phyloP scores from a whole-genome alignment of 2,329 filamentous ascomycete species.

The Neopestalotiopsis sp. region DNA sequence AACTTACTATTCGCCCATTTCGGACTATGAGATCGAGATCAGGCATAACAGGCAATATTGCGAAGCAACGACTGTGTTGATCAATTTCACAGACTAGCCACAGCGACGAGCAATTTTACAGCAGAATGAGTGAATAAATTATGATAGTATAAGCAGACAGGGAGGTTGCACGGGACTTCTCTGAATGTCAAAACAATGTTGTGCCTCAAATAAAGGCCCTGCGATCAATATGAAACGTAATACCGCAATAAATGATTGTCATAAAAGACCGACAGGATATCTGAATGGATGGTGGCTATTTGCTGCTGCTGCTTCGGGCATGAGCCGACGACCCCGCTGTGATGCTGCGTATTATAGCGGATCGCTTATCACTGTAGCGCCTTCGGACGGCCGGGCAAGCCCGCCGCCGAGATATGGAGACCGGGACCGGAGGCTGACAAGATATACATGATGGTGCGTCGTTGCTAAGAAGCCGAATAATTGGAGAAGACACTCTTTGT shows the following conservation, averaged over 20 bases:
- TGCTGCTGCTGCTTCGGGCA: not conserved
- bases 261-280: not conserved
- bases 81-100: too few relatives aligned
- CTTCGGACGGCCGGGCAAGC: not conserved
- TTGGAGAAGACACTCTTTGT: not conserved
- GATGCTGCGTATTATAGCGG: slow-evolving; percentile 1
- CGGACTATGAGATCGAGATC: slow-evolving; percentile 22
- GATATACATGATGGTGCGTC: not conserved
- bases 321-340: slow-evolving; percentile 1
- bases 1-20: slow-evolving; percentile 31
- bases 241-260: not conserved
- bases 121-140: not conserved
- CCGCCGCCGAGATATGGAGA: not conserved
- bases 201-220: not conserved
- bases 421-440: not conserved
- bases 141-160: not conserved
- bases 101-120: not conserved
- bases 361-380: slow-evolving; percentile 5
- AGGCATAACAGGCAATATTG: not conserved
- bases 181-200: not conserved
- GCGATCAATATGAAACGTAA: not conserved
- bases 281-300: slow-evolving; percentile 11
- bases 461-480: not conserved
- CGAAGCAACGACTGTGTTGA: too few relatives aligned
- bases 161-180: not conserved